Percentiles rank a stretch among this genome's conserved stretches.
phyloP scores from a whole-genome alignment of 2,329 filamentous ascomycete species.

The Venturia carpophila region DNA sequence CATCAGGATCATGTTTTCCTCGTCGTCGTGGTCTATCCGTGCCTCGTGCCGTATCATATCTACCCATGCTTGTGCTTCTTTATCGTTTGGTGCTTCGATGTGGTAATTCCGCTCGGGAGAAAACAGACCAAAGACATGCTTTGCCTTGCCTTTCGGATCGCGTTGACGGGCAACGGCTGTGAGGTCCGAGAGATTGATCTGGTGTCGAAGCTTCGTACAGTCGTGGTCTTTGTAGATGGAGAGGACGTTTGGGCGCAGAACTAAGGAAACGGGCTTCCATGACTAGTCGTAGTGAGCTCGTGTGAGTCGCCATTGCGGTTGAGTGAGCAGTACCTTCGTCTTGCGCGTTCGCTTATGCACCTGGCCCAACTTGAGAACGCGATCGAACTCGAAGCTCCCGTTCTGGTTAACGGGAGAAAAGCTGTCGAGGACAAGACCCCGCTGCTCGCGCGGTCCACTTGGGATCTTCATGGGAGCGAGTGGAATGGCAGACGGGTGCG shows the following conservation, averaged over 20 bases:
- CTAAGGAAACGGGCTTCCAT: slow-evolving; percentile 85
- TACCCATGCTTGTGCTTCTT: slow-evolving; percentile 82
- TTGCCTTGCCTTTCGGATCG: slow-evolving; percentile 77
- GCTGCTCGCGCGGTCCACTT: background rate
- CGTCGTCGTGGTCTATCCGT: slow-evolving; percentile 76
- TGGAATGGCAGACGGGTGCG: background rate
- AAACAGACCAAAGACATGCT: slow-evolving; percentile 87
- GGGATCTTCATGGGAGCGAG: slow-evolving; percentile 4
- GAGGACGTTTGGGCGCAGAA: slow-evolving; percentile 80
- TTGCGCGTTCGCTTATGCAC: slow-evolving; percentile 85
- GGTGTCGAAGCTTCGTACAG: slow-evolving; percentile 81
- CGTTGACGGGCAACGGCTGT: slow-evolving; percentile 85
- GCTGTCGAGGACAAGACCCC: slow-evolving; percentile 38
- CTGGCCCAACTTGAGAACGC: slow-evolving; percentile 81
- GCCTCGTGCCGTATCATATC: slow-evolving; percentile 70
- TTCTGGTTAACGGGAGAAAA: slow-evolving; percentile 88
- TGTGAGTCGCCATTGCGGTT: background rate
- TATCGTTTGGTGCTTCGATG: slow-evolving; percentile 64
- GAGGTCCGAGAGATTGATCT: slow-evolving; percentile 80
- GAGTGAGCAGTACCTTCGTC: slow-evolving; percentile 64
- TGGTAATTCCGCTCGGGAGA: slow-evolving; percentile 87
- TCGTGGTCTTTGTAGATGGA: slow-evolving; percentile 90
- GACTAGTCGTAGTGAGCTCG: slow-evolving; percentile 46
- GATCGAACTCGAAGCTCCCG: slow-evolving; percentile 92
- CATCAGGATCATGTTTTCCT: slow-evolving; percentile 14